Conservation (phyloP, 495 filamentous ascomycete genomes). For the Penicillium coprophilum region DNA sequence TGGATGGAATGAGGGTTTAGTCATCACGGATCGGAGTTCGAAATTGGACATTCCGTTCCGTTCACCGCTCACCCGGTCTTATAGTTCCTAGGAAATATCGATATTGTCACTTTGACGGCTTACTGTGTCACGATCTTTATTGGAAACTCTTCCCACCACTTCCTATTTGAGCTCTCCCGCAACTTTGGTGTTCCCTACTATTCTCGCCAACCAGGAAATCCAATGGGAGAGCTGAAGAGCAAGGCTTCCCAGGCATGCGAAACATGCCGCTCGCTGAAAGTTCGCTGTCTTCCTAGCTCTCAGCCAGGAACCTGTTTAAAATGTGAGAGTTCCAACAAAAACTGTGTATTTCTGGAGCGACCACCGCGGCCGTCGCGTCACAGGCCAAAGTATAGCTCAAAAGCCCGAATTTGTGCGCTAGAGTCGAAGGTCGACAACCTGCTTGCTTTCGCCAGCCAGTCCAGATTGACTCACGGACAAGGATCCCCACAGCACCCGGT, state of each 20-base stretch:
- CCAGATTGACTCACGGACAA: neutral
- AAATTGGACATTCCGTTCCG: neutral
- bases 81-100: no score
- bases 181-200: neutral
- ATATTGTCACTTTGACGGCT: no score
- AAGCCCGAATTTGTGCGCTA: neutral
- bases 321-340: neutral
- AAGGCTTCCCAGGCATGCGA: neutral
- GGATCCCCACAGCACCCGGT: neutral
- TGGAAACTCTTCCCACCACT: no score
- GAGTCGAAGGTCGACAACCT: neutral
- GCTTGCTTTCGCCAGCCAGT: neutral
- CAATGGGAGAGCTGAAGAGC: neutral
- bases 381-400: neutral
- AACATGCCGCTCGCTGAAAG: conserved; percentile 1
- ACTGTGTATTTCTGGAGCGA: neutral
- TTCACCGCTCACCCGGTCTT: no score
- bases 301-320: neutral
- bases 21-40: neutral
- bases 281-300: neutral
- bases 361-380: neutral
- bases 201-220: neutral
- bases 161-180: neutral
- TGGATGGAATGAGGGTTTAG: neutral
- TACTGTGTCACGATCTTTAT: no score